Evolutionary conservation across 257 asterid species (phyloP).

Genomic region (Echites panduratus): DNA sequence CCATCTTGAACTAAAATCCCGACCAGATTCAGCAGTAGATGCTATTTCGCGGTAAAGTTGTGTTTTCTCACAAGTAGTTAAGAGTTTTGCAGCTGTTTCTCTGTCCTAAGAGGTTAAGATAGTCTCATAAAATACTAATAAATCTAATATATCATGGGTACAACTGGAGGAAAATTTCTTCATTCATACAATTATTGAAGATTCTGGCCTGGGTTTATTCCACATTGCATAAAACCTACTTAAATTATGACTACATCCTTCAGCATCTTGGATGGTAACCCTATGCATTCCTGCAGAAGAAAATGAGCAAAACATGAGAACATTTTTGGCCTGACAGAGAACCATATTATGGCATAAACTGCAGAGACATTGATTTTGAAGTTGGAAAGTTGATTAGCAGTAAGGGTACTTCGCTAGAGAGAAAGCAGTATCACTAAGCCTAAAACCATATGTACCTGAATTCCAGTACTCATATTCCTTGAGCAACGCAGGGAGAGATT

Average conservation of each 20-base stretch:
- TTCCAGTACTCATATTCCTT: slow-evolving; percentile 82
- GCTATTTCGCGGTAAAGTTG: slow-evolving; percentile 72
- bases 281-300: slow-evolving; percentile 54
- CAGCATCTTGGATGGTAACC: slow-evolving; percentile 58
- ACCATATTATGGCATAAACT: not conserved
- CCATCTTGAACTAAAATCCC: slow-evolving; percentile 97
- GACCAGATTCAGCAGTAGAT: slow-evolving; percentile 90
- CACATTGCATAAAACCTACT: slow-evolving; percentile 84
- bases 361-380: not conserved
- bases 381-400: not conserved
- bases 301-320: slow-evolving; percentile 4
- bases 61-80: slow-evolving; percentile 38
- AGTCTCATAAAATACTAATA: not conserved
- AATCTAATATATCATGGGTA: not conserved
- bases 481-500: slow-evolving; percentile 69
- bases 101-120: slow-evolving; percentile 42
- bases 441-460: slow-evolving; percentile 40
- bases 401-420: not conserved
- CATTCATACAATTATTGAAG: slow-evolving; percentile 54
- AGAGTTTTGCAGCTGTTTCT: slow-evolving; percentile 62
- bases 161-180: not conserved
- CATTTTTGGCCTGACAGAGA: not conserved
- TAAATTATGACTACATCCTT: slow-evolving; percentile 52
- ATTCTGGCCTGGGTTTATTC: slow-evolving; percentile 92
- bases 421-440: not conserved